Conservation (phyloP, 23 red algal genomes). For the Gracilaria domingensis region DNA sequence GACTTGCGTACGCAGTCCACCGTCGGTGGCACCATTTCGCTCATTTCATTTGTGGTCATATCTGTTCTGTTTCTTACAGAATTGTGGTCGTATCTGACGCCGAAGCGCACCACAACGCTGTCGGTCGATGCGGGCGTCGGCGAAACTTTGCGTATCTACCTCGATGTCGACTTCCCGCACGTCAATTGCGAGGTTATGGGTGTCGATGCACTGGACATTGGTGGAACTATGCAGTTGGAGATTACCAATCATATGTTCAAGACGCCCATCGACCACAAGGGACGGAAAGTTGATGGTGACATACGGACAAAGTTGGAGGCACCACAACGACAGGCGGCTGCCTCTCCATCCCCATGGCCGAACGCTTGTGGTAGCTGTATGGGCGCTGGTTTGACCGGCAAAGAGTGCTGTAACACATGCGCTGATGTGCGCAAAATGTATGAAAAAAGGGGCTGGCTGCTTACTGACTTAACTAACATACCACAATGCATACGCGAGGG, state of each 20-base stretch:
- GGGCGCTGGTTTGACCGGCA: slow-evolving; percentile 41
- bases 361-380: slow-evolving; percentile 54
- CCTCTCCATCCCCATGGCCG: slow-evolving; percentile 63
- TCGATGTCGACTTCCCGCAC: slow-evolving; percentile 87
- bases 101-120: slow-evolving; percentile 54
- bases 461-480: slow-evolving; percentile 61
- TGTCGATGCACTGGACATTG: slow-evolving; percentile 84
- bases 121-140: slow-evolving; percentile 76
- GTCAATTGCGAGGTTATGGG: slow-evolving; percentile 89
- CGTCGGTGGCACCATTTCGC: slow-evolving; percentile 77
- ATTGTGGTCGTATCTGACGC: slow-evolving; percentile 62
- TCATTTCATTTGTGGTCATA: slow-evolving; percentile 79
- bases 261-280: slow-evolving; percentile 62
- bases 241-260: slow-evolving; percentile 86
- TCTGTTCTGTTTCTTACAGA: slow-evolving; percentile 82
- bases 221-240: slow-evolving; percentile 74
- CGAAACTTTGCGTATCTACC: slow-evolving; percentile 73
- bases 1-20: slow-evolving; percentile 87
- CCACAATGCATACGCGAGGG: slow-evolving; percentile 88
- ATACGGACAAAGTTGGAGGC: neutral
- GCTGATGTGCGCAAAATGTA: slow-evolving; percentile 79
- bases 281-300: slow-evolving; percentile 34
- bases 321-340: neutral
- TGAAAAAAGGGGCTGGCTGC: slow-evolving; percentile 79
- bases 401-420: slow-evolving; percentile 92